Percentiles rank a stretch among this genome's conserved stretches.
These are phyloP conservation scores for Lactarius hatsudake DNA, from an alignment of 768 basidiomycete species.

Conservation along the genomic window DNA sequence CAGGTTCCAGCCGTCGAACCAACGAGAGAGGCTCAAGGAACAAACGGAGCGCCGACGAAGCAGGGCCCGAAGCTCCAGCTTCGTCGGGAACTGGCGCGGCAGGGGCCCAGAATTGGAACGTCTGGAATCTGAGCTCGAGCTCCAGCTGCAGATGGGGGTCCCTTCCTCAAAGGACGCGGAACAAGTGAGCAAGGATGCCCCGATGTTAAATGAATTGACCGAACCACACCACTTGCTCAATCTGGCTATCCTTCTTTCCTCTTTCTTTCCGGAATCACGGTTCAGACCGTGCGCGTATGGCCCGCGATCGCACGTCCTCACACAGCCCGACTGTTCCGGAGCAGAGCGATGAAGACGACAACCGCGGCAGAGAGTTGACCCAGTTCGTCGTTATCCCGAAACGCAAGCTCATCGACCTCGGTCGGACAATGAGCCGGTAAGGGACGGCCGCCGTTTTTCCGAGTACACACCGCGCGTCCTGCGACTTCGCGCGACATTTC, in stretches of 20 bases:
- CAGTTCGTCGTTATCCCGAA: not conserved
- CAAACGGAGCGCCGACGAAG: not conserved
- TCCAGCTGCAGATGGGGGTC: not conserved
- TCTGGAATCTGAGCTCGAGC: not conserved
- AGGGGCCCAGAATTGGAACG: not conserved
- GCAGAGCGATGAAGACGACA: not conserved
- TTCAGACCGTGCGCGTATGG: not conserved
- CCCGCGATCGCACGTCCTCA: not conserved
- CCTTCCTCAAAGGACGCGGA: not conserved
- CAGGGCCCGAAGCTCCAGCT: not conserved
- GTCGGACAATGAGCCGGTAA: not conserved
- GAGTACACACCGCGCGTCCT: not conserved
- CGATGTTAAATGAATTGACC: not conserved
- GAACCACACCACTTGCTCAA: not conserved
- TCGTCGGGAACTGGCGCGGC: not conserved
- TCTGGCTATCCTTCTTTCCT: not conserved
- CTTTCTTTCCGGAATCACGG: not conserved
- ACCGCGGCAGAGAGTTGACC: not conserved
- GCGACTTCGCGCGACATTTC: not conserved
- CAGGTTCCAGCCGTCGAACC: not conserved
- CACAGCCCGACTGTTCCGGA: not conserved
- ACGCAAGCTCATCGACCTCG: not conserved
- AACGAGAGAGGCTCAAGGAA: not conserved
- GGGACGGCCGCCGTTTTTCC: not conserved
- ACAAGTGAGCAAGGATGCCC: not conserved